These are phyloP conservation scores for thale cress (Arabidopsis thaliana) DNA, from an alignment of 345 rosid species.

Conservation along the genomic window TAIR10.1 NC_003075.7:15263501-15264000, in stretches of 20 bases:
- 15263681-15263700: slow-evolving; percentile 30
- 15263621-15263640: background rate
- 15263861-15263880: background rate
- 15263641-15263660: background rate
- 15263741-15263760: background rate
- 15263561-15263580: background rate
- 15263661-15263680: slow-evolving; percentile 21
- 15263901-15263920: slow-evolving; percentile 7
- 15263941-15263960: background rate
- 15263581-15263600: background rate
- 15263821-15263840: background rate
- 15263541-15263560: slow-evolving; percentile 19
- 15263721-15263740: background rate
- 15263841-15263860: background rate
- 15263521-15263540: slow-evolving; percentile 22
- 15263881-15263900: slow-evolving; percentile 10
- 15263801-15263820: slow-evolving; percentile 5
- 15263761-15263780: slow-evolving; percentile 14
- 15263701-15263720: slow-evolving; percentile 3
- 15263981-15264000: slow-evolving; percentile 13
- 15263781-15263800: slow-evolving; percentile 3
- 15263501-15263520: slow-evolving; percentile 27
- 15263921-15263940: slow-evolving; percentile 6
- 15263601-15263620: background rate
- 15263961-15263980: slow-evolving; percentile 14